A percentile compares a stretch with the other conserved stretches of the same genome.
These are phyloP conservation scores for Cryomyces antarcticus DNA, from an alignment of 495 filamentous ascomycete genomes.

Conservation along the genomic window DNA sequence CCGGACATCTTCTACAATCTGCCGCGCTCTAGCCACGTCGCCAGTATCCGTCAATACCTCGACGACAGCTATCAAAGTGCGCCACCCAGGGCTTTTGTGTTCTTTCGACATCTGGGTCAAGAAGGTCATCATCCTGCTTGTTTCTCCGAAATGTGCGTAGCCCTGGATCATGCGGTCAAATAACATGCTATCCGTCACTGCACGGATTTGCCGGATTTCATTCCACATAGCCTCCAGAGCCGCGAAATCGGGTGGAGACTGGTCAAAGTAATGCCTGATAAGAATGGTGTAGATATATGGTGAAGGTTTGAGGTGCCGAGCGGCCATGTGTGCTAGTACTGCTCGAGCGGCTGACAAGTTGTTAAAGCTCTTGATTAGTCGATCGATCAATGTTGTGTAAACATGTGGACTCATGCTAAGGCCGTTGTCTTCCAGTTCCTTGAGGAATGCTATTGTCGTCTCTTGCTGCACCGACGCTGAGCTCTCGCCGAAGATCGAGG, in stretches of 20 bases:
- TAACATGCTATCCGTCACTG: constrained; percentile 35
- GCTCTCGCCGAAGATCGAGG: constrained; percentile 7
- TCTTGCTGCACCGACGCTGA: constrained; percentile 17
- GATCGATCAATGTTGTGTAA: constrained; percentile 43
- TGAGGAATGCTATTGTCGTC: constrained; percentile 24
- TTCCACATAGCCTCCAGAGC: constrained; percentile 34
- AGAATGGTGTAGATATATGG: constrained; percentile 50
- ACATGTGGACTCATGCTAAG: constrained; percentile 32
- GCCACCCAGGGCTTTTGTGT: constrained; percentile 24
- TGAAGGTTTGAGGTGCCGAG: constrained; percentile 27
- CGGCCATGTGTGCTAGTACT: constrained; percentile 39
- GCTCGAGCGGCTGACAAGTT: constrained; percentile 32
- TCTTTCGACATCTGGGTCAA: constrained; percentile 23
- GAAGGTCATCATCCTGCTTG: constrained; percentile 27
- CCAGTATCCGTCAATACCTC: constrained; percentile 22
- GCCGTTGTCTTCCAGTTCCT: constrained; percentile 29
- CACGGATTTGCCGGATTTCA: constrained; percentile 18
- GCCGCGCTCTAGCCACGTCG: constrained; percentile 20
- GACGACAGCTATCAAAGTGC: constrained; percentile 26
- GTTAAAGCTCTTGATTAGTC: constrained; percentile 26
- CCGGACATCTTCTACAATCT: constrained; percentile 16
- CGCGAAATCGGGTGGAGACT: constrained; percentile 31
- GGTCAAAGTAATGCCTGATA: constrained; percentile 41
- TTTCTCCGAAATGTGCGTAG: constrained; percentile 30
- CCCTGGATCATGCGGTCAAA: constrained; percentile 48